phyloP scores from a whole-genome alignment of 2,329 filamentous ascomycete species.

The Penicillium brasilianum region DNA sequence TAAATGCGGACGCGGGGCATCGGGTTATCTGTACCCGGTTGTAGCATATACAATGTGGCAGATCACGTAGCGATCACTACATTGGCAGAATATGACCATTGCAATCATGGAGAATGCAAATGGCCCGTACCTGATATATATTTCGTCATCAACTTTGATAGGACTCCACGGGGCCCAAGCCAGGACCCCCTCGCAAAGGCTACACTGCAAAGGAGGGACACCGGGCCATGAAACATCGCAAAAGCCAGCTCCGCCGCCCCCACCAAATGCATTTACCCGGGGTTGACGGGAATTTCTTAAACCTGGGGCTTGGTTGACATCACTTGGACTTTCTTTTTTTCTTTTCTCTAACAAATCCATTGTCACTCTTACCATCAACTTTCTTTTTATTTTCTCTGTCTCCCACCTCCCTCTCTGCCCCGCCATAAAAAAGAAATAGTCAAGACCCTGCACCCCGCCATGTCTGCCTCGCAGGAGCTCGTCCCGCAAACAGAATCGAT shows the following conservation, averaged over 20 bases:
- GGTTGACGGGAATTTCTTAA: slow-evolving; percentile 5
- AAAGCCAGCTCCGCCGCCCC: slow-evolving; percentile 2
- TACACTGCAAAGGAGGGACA: slow-evolving; percentile 22
- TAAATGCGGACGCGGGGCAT: neutral
- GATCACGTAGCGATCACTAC: too few species aligned
- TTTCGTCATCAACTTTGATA: neutral
- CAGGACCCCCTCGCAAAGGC: slow-evolving; percentile 23
- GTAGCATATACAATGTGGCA: neutral
- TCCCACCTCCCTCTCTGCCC: slow-evolving; percentile 4
- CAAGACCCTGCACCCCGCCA: slow-evolving; percentile 34
- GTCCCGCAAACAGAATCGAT: slow-evolving; percentile 79
- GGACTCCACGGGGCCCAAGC: neutral
- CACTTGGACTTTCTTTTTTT: neutral
- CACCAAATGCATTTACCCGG: slow-evolving; percentile 21
- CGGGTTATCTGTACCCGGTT: neutral
- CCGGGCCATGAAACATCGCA: slow-evolving; percentile 15
- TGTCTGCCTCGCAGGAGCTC: slow-evolving; percentile 48
- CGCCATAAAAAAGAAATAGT: neutral
- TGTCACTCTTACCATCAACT: neutral
- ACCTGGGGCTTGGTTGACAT: slow-evolving; percentile 17
- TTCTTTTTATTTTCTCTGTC: neutral
- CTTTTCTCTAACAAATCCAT: slow-evolving; percentile 1
- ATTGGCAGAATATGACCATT: too few species aligned
- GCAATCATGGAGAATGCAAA: too few species aligned
- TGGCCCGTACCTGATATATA: neutral